Evolutionary conservation across 169 alveolate genomes (phyloP).

Genomic region (Babesia microti): DNA sequence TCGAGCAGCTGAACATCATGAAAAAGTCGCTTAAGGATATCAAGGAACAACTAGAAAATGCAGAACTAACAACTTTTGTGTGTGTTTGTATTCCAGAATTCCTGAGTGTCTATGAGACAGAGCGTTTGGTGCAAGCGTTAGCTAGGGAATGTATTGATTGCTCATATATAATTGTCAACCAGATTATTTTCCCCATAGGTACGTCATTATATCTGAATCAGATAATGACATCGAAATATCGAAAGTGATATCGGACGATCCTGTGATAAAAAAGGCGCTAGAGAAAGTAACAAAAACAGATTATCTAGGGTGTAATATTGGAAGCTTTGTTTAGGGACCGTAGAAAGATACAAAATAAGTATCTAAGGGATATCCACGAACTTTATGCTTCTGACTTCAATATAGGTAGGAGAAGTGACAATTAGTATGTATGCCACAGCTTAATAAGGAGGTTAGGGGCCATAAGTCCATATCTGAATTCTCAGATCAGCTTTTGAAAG

Average conservation of each 20-base stretch:
- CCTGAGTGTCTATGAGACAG: constrained; percentile 95
- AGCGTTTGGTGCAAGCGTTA: constrained; percentile 88
- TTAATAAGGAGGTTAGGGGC: constrained; percentile 81
- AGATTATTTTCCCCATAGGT: constrained; percentile 85
- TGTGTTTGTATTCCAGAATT: constrained; percentile 99
- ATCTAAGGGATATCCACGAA: constrained; percentile 84
- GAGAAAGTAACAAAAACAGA: constrained; percentile 15
- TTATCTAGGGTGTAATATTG: too few relatives aligned
- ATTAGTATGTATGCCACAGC: constrained; percentile 65
- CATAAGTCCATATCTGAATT: constrained; percentile 44
- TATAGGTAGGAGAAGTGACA: constrained; percentile 62
- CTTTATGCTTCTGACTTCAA: constrained; percentile 90
- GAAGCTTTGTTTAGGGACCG: constrained; percentile 48
- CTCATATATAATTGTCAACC: constrained; percentile 90
- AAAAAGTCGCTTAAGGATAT: constrained; percentile 17
- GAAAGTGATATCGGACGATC: not conserved
- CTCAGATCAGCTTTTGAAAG: constrained; percentile 46
- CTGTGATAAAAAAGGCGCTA: constrained; percentile 9
- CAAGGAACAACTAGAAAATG: constrained; percentile 40
- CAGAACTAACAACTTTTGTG: constrained; percentile 85
- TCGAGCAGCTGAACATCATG: constrained; percentile 25
- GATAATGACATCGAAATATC: constrained; percentile 8
- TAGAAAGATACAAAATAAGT: constrained; percentile 87
- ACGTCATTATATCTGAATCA: constrained; percentile 2
- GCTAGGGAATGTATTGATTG: constrained; percentile 89